Percentiles rank a stretch among this genome's conserved stretches.
Evolutionary conservation across 2,329 filamentous ascomycete genomes (phyloP).

Genomic region (Huntiella abstrusa): DNA sequence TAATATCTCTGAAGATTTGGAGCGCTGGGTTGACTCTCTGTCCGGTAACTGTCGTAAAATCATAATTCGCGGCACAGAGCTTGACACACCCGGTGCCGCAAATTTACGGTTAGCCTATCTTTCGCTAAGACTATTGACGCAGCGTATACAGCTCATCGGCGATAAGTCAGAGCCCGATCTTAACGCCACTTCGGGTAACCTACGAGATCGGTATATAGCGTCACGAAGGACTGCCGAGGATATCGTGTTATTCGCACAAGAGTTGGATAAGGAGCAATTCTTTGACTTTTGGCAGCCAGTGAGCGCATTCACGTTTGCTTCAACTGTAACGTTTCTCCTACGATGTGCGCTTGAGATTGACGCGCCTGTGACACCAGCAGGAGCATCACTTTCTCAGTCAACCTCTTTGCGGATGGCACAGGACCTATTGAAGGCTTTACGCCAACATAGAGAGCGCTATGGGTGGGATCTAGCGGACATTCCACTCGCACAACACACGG

Average conservation of each 20-base stretch:
- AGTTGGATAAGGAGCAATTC: constrained; percentile 24
- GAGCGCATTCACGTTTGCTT: constrained; percentile 27
- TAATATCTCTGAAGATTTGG: constrained; percentile 16
- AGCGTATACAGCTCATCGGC: constrained; percentile 24
- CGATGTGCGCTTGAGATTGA: constrained; percentile 28
- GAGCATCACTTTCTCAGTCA: constrained; percentile 18
- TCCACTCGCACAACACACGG: constrained; percentile 28
- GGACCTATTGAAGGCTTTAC: constrained; percentile 23
- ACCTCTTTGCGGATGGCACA: constrained; percentile 24
- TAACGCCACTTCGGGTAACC: background rate
- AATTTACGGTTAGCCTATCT: constrained; percentile 34
- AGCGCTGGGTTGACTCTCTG: constrained; percentile 27
- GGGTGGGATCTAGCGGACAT: constrained; percentile 33
- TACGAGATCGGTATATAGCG: constrained; percentile 20
- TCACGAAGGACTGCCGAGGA: constrained; percentile 28
- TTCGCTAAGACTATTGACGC: constrained; percentile 26
- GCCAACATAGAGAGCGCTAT: constrained; percentile 20
- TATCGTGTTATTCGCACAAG: constrained; percentile 28
- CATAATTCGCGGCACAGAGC: constrained; percentile 23
- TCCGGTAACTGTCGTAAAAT: constrained; percentile 20
- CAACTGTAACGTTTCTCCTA: constrained; percentile 30
- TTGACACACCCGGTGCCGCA: constrained; percentile 25
- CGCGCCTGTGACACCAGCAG: constrained; percentile 16
- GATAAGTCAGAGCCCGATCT: background rate
- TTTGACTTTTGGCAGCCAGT: constrained; percentile 32